Evolutionary conservation across 331 rosid genomes (phyloP).

Genomic region (Arachis monticola): DNA sequence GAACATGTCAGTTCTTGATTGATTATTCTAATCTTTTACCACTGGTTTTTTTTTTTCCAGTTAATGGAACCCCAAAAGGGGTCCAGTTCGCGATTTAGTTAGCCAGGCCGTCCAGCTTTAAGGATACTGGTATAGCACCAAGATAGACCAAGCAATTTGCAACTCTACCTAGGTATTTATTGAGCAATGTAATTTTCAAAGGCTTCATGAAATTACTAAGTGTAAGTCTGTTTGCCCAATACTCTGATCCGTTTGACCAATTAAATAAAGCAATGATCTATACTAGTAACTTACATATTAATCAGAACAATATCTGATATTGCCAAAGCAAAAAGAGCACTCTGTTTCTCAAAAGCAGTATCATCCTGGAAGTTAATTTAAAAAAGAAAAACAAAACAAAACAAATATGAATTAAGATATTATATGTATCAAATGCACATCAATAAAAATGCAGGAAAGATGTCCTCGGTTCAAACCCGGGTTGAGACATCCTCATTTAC

Average conservation of each 20-base stretch:
- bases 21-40: too few species aligned
- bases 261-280: slow-evolving; percentile 30
- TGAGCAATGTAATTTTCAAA: slow-evolving; percentile 35
- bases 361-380: slow-evolving; percentile 53
- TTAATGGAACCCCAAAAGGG: too few species aligned
- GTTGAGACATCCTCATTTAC: too few species aligned
- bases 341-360: slow-evolving; percentile 62
- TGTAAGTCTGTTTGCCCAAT: slow-evolving; percentile 12
- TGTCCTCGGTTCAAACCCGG: neutral
- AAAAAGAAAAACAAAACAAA: slow-evolving; percentile 6
- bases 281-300: slow-evolving; percentile 55
- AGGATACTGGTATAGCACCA: neutral
- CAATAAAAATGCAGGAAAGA: slow-evolving; percentile 19
- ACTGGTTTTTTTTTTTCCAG: too few species aligned
- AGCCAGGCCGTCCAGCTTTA: too few species aligned
- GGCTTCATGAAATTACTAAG: neutral
- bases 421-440: slow-evolving; percentile 9
- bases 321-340: slow-evolving; percentile 63
- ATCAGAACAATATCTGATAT: slow-evolving; percentile 58
- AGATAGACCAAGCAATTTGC: slow-evolving; percentile 18
- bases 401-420: slow-evolving; percentile 22
- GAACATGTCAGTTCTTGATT: neutral
- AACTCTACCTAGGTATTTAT: slow-evolving; percentile 17
- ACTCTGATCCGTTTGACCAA: slow-evolving; percentile 27
- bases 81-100: too few species aligned